These are phyloP conservation scores for Pseudognaphalium luteoalbum DNA, from an alignment of 129 eudicot species.

Conservation along the genomic window DNA sequence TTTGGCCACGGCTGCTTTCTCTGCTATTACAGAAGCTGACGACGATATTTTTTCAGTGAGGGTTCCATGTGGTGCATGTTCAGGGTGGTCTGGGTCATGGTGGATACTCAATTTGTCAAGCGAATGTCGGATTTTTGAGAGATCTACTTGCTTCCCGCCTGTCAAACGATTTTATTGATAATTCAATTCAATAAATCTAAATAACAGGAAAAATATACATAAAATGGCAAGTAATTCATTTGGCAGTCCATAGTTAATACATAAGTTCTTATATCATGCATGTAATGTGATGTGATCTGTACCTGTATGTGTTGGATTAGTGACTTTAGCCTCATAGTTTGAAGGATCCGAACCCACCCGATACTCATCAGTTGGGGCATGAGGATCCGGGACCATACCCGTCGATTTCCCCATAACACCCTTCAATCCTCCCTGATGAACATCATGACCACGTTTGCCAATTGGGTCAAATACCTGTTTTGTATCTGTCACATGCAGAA, in stretches of 20 bases:
- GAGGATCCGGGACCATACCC: conserved; percentile 51
- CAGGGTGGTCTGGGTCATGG: conserved; percentile 33
- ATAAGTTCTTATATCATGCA: too few species aligned
- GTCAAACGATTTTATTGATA: not conserved
- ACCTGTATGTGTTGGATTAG: conserved; percentile 57
- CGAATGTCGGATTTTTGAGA: conserved; percentile 37
- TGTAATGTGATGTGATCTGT: not conserved
- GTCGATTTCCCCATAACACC: conserved; percentile 22
- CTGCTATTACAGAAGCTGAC: conserved; percentile 45
- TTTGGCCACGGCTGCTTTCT: conserved; percentile 52
- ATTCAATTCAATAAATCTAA: too few species aligned
- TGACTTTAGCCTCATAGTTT: conserved; percentile 51
- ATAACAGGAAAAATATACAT: too few species aligned
- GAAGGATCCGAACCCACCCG: conserved; percentile 27
- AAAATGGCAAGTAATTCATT: too few species aligned
- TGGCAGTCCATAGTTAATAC: not conserved
- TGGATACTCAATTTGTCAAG: conserved; percentile 43
- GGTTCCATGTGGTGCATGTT: conserved; percentile 37
- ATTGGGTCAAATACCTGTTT: not conserved
- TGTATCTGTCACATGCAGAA: not conserved
- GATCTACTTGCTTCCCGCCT: conserved; percentile 51
- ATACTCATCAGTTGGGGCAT: conserved; percentile 33
- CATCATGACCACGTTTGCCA: conserved; percentile 1
- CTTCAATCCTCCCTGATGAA: conserved; percentile 22
- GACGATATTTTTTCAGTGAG: conserved; percentile 42